These are phyloP conservation scores for Alternaria conjuncta DNA, from an alignment of 2,329 filamentous ascomycete genomes.

Conservation along the genomic window DNA sequence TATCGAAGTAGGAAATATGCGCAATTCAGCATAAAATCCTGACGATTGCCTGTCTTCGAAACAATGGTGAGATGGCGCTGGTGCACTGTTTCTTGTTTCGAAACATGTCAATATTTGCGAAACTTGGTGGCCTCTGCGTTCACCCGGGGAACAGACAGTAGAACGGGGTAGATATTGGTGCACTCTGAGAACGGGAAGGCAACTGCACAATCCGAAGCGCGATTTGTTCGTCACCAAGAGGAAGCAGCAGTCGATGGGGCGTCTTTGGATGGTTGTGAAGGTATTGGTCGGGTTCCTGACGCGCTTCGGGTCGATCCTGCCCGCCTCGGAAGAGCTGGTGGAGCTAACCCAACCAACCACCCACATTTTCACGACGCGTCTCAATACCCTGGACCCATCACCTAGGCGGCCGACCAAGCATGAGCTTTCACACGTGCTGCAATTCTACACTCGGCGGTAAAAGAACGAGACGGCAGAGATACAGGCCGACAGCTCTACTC, in stretches of 20 bases:
- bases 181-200: background rate
- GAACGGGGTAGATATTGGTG: background rate
- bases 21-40: background rate
- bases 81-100: conserved; percentile 11
- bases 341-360: background rate
- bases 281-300: background rate
- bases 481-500: background rate
- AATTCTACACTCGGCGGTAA: background rate
- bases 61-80: conserved; percentile 10
- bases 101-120: conserved; percentile 8
- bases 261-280: background rate
- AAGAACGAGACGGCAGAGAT: background rate
- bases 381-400: background rate
- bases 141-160: background rate
- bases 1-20: background rate
- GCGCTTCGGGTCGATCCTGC: background rate
- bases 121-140: background rate
- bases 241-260: background rate
- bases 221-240: background rate
- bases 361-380: background rate
- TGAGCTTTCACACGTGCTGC: background rate
- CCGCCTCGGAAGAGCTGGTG: background rate
- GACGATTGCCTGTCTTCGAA: conserved; percentile 3
- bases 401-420: background rate
- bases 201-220: background rate